These are phyloP conservation scores for Aureobasidium sp. DNA, from an alignment of 2,329 filamentous ascomycete genomes.

Conservation along the genomic window DNA sequence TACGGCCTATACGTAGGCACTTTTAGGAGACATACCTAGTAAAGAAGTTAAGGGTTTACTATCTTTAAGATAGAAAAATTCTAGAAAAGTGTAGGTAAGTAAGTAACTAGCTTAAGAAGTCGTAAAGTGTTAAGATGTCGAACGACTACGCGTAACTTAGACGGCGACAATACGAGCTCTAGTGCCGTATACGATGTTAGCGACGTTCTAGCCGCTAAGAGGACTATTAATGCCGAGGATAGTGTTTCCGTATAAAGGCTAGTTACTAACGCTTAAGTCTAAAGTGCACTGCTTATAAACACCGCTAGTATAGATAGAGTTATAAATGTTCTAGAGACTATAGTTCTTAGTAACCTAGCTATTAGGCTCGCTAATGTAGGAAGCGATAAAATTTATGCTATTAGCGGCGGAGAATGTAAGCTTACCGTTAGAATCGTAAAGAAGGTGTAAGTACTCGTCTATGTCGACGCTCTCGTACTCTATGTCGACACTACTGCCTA, in stretches of 20 bases:
- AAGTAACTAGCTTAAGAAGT: not conserved
- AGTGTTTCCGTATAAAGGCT: constrained; percentile 21
- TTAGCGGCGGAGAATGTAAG: constrained; percentile 48
- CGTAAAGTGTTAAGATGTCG: not conserved
- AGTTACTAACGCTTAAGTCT: constrained; percentile 22
- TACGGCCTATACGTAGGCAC: not conserved
- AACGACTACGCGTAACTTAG: not conserved
- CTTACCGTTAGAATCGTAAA: constrained; percentile 33
- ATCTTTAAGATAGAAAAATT: constrained; percentile 4
- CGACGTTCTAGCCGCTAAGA: constrained; percentile 17
- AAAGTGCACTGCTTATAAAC: constrained; percentile 23
- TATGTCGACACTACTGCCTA: constrained; percentile 45
- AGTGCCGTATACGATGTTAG: constrained; percentile 23
- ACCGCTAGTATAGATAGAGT: constrained; percentile 30
- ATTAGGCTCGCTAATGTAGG: constrained; percentile 22
- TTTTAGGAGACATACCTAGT: not conserved
- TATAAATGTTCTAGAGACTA: constrained; percentile 41
- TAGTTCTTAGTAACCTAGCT: constrained; percentile 48
- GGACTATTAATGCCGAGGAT: constrained; percentile 19
- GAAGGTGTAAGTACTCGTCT: constrained; percentile 41
- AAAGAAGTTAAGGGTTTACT: not conserved
- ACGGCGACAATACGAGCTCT: constrained; percentile 15
- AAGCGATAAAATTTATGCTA: constrained; percentile 48
- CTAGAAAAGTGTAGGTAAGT: not conserved
- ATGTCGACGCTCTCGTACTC: constrained; percentile 42